Base-by-base conservation (phyloP, 306 rosid species). In the Fragaria vesca region DNA sequence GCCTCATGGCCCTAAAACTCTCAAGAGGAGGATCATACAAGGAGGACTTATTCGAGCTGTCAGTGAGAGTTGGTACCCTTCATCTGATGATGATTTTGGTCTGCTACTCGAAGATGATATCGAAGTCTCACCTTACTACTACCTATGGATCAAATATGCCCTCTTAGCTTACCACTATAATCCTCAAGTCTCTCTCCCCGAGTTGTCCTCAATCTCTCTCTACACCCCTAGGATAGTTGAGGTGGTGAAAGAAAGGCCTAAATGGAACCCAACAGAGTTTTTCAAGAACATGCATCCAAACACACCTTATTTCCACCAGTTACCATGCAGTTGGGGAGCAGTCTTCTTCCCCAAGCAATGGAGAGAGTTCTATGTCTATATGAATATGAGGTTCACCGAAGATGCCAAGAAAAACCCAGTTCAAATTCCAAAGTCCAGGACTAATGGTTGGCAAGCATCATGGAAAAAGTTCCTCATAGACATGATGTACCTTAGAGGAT, bases 381-480 rank as follows among this genome's bases (percentile, higher is more conserved):
- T 91, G 97, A 91, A 93, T 88, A 84, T 89, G 90, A 87, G 99
- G 78, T 95, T 88, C 87, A 91, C 99, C 7, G 91, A 95, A 66
- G 81, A 95, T 46, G 91, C 97, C 0, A 95, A 95, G 77, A 63
- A 71, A 74, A 93, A 95, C 82, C 93, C 97, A 4, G 99, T 95
- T 77, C 99, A 95, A 69, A 95, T 95, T 72, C 99, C 99, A 0
- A 93, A 77, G 81, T 95, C 99, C 0, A 85, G 98, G 84, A 95
- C 97, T 45, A 95, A 95, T 38, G 99, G 99, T 0, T 95, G 99
- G 99, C 99, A 95, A 74, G 99, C 99, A 51, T 95, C 99, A 66
- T 95, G 99, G 99, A 95, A 95, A 51, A 95, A 95, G 82, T 95
- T 95, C 74, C 90, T 95, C 20, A 93, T 95, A 54, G 99, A 95